Conservation (phyloP, 1,139 yeast species). For the Petasospora fabianii region DNA sequence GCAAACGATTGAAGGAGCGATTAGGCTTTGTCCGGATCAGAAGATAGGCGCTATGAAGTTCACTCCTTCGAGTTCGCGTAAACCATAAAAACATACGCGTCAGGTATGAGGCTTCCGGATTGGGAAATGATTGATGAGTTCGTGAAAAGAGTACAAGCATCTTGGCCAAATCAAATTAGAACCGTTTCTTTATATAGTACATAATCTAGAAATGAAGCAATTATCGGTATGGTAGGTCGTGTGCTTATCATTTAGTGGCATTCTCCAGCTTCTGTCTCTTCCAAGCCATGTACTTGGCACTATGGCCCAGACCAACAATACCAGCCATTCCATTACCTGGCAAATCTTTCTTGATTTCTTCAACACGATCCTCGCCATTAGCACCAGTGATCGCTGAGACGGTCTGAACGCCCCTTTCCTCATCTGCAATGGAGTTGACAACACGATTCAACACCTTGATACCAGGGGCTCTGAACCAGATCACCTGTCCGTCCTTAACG, state of each 20-base stretch:
- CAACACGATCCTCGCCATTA: conserved; percentile 14
- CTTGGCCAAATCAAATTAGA: too few relatives aligned
- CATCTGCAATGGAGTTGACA: neutral
- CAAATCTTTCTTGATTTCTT: conserved; percentile 17
- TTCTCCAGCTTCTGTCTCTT: conserved; percentile 31
- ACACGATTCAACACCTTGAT: conserved; percentile 35
- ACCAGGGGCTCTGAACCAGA: conserved; percentile 86
- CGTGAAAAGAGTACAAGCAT: too few relatives aligned
- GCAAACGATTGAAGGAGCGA: too few relatives aligned
- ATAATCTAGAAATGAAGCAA: neutral
- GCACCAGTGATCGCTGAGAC: neutral
- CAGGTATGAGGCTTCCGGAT: too few relatives aligned
- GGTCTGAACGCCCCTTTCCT: too few relatives aligned
- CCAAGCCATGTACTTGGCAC: conserved; percentile 71
- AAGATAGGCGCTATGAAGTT: too few relatives aligned
- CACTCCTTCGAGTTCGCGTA: too few relatives aligned
- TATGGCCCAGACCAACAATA: conserved; percentile 51
- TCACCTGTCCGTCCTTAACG: conserved; percentile 41
- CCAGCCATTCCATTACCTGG: conserved; percentile 27
- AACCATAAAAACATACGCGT: too few relatives aligned
- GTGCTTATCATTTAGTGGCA: neutral
- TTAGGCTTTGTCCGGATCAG: too few relatives aligned
- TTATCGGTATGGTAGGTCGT: too few relatives aligned
- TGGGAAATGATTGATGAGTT: too few relatives aligned
- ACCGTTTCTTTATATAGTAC: neutral